A percentile compares a stretch with the other conserved stretches of the same genome.
Evolutionary conservation across 768 basidiomycete genomes (phyloP).

Genomic region (Terana coerulea): DNA sequence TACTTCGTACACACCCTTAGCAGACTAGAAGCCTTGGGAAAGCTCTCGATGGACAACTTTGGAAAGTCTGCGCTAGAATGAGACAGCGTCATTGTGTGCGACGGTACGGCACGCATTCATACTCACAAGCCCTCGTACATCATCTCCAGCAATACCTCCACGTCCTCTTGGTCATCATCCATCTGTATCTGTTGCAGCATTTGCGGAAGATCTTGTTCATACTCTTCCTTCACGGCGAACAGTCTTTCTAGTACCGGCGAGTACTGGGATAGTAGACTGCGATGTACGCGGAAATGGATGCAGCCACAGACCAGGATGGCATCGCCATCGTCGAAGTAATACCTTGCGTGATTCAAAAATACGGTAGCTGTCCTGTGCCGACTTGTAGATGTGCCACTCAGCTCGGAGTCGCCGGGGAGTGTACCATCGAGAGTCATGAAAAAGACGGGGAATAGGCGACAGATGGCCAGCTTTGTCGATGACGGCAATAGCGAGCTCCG

Average conservation of each 20-base stretch:
- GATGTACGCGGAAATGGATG: not conserved
- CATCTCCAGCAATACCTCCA: conserved; percentile 11
- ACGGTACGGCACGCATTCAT: too few species aligned
- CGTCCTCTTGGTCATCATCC: conserved; percentile 15
- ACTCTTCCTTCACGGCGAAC: not conserved
- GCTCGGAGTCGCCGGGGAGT: too few species aligned
- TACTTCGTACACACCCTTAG: conserved; percentile 16
- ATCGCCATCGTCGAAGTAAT: conserved; percentile 5
- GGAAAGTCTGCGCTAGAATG: too few species aligned
- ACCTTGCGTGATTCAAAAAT: conserved; percentile 1
- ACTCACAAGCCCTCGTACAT: conserved; percentile 19
- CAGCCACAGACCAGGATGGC: not conserved
- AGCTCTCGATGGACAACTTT: too few species aligned
- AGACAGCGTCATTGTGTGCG: too few species aligned
- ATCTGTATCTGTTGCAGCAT: not conserved
- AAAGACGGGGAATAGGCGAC: too few species aligned
- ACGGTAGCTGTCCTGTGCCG: too few species aligned
- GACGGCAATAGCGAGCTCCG: too few species aligned
- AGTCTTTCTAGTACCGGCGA: conserved; percentile 11
- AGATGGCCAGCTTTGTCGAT: too few species aligned
- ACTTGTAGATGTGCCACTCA: too few species aligned
- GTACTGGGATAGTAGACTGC: conserved; percentile 3
- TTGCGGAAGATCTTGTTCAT: not conserved
- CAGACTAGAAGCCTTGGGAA: not conserved
- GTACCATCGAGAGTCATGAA: too few species aligned